A percentile compares a stretch with the other conserved stretches of the same genome.
phyloP scores from a whole-genome alignment of 2,329 filamentous ascomycete genomes.

The Colletotrichum magnum region DNA sequence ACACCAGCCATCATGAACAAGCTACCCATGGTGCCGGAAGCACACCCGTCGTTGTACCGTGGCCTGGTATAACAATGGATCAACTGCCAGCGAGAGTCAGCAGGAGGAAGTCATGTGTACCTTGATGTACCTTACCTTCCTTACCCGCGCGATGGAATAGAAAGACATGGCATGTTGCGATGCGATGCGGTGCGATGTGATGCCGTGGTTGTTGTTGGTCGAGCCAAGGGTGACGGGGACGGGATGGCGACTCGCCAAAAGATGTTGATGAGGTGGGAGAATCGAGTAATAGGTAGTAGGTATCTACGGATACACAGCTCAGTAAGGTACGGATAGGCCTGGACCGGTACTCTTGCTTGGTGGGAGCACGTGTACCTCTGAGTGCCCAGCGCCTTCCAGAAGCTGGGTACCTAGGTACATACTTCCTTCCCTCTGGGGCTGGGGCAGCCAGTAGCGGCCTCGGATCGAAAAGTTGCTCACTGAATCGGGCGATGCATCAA shows the following conservation, averaged over 20 bases:
- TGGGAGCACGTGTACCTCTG: constrained; percentile 33
- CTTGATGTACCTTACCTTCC: too few species aligned
- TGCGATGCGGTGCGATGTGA: neutral
- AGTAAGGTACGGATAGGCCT: constrained; percentile 17
- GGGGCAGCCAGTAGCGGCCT: constrained; percentile 1
- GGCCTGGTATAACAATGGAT: neutral
- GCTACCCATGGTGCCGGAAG: constrained; percentile 28
- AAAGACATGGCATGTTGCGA: too few species aligned
- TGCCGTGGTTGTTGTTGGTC: constrained; percentile 4
- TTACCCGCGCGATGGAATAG: too few species aligned
- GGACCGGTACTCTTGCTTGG: constrained; percentile 17
- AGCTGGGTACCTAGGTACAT: neutral
- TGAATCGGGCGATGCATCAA: constrained; percentile 32
- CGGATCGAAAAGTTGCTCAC: constrained; percentile 28
- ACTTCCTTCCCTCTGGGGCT: neutral
- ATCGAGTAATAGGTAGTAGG: constrained; percentile 26
- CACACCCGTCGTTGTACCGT: constrained; percentile 7
- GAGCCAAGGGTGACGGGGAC: constrained; percentile 22
- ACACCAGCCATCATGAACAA: constrained; percentile 24
- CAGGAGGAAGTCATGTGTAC: too few species aligned
- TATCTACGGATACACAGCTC: neutral
- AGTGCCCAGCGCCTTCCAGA: too few species aligned
- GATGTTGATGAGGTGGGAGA: constrained; percentile 23
- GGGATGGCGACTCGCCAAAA: neutral
- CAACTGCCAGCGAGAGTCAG: neutral